phyloP scores from a whole-genome alignment of 2,329 filamentous ascomycete species.

The Fusarium oxysporum region DNA sequence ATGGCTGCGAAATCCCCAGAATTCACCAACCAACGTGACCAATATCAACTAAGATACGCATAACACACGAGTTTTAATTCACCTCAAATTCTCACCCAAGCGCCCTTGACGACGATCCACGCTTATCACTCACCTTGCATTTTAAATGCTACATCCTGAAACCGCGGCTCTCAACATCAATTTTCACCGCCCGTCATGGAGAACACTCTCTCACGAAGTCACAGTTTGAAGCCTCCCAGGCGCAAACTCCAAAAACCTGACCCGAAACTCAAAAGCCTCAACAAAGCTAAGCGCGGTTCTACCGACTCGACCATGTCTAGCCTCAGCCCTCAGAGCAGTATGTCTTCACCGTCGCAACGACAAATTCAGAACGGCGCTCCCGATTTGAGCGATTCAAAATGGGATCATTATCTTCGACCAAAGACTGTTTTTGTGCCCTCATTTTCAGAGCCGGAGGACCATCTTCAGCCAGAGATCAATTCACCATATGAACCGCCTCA shows the following conservation, averaged over 20 bases:
- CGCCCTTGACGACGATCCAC: slow-evolving; percentile 26
- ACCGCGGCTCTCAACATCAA: slow-evolving; percentile 7
- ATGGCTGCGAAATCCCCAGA: slow-evolving; percentile 25
- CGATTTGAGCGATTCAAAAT: slow-evolving; percentile 47
- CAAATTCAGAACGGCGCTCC: slow-evolving; percentile 38
- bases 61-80: not conserved
- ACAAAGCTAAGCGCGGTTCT: slow-evolving; percentile 42
- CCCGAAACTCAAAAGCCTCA: slow-evolving; percentile 44
- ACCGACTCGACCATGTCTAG: slow-evolving; percentile 42
- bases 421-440: slow-evolving; percentile 35
- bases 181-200: slow-evolving; percentile 22
- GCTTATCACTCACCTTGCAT: slow-evolving; percentile 7
- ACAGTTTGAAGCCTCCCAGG: slow-evolving; percentile 43
- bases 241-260: slow-evolving; percentile 50
- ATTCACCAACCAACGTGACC: slow-evolving; percentile 19
- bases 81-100: slow-evolving; percentile 4
- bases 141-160: slow-evolving; percentile 29
- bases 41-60: slow-evolving; percentile 16
- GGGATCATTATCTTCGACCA: slow-evolving; percentile 45
- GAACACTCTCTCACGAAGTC: slow-evolving; percentile 19
- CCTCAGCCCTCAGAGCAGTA: slow-evolving; percentile 29
- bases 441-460: slow-evolving; percentile 32
- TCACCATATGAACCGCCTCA: not conserved
- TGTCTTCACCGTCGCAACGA: slow-evolving; percentile 36
- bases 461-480: slow-evolving; percentile 14